Percentiles rank a stretch among this genome's conserved stretches.
These are phyloP conservation scores for Phytophthora constricta DNA, from an alignment of 352 stramenopile species.

Conservation along the genomic window DNA sequence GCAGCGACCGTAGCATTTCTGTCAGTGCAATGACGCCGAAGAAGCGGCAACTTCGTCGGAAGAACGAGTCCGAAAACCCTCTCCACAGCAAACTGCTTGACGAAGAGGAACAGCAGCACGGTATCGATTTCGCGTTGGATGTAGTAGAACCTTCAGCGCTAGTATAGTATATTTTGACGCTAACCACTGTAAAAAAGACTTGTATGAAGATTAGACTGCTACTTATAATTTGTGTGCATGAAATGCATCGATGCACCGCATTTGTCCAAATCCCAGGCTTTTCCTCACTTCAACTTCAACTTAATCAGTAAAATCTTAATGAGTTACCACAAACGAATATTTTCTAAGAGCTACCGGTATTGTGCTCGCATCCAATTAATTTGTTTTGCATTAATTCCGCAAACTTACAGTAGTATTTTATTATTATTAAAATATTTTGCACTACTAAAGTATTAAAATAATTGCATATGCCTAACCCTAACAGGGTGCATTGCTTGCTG, in stretches of 20 bases:
- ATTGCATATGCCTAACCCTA: too few relatives aligned
- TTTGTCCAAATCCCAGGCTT: too few relatives aligned
- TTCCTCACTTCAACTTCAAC: too few relatives aligned
- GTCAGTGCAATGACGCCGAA: constrained; percentile 9
- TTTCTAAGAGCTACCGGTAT: too few relatives aligned
- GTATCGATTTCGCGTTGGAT: constrained; percentile 11
- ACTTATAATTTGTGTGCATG: constrained; percentile 21
- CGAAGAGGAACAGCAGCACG: constrained; percentile 8
- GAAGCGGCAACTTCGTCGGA: constrained; percentile 17
- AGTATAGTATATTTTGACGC: constrained; percentile 4
- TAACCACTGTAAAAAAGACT: too few relatives aligned
- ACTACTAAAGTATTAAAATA: too few relatives aligned
- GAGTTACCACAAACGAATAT: too few relatives aligned
- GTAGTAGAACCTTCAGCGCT: constrained; percentile 5
- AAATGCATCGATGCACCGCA: constrained; percentile 76
- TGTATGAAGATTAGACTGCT: neutral
- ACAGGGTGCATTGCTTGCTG: too few relatives aligned
- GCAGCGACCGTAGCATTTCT: constrained; percentile 14
- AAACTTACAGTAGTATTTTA: neutral
- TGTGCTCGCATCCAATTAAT: too few relatives aligned
- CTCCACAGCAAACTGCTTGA: constrained; percentile 26
- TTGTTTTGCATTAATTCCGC: too few relatives aligned
- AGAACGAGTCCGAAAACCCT: constrained; percentile 5
- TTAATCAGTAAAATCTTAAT: too few relatives aligned
- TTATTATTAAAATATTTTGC: neutral